phyloP scores from a whole-genome alignment of 2,329 filamentous ascomycete species.

The Raffaelea arxii region DNA sequence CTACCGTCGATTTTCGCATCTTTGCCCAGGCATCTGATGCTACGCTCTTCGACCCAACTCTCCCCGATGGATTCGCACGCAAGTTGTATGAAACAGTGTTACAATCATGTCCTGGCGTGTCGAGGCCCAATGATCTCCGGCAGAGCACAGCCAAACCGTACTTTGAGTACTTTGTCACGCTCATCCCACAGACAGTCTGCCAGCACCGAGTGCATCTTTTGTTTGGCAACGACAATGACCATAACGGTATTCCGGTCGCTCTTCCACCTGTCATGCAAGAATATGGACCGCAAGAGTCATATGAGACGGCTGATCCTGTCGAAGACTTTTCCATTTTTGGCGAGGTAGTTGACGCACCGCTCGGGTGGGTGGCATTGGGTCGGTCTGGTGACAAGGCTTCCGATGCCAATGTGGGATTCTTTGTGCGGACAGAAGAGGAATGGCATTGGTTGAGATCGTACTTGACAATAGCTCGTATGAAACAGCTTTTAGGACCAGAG shows the following conservation, averaged over 20 bases:
- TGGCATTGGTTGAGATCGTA: constrained; percentile 28
- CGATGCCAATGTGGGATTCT: constrained; percentile 25
- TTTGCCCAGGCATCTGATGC: constrained; percentile 9
- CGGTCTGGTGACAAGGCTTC: constrained; percentile 24
- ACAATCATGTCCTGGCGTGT: constrained; percentile 10
- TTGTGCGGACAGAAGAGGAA: constrained; percentile 24
- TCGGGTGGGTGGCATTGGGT: constrained; percentile 4
- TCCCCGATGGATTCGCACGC: constrained; percentile 8
- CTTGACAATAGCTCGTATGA: constrained; percentile 26
- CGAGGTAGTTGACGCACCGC: constrained; percentile 4
- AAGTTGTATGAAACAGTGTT: constrained; percentile 11
- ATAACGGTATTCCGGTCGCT: constrained; percentile 1
- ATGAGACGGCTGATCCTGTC: constrained; percentile 4
- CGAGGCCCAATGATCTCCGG: constrained; percentile 8
- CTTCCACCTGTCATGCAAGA: constrained; percentile 2
- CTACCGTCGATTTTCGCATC: constrained; percentile 14
- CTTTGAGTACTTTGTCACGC: constrained; percentile 8
- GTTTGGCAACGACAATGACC: neutral
- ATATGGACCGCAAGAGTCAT: constrained; percentile 5
- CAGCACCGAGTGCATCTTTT: constrained; percentile 6
- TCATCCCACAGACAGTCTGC: constrained; percentile 7
- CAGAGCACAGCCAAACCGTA: constrained; percentile 9
- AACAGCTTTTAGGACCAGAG: constrained; percentile 30
- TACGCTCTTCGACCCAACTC: constrained; percentile 7
- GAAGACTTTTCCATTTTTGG: constrained; percentile 2